Base-by-base conservation (phyloP, 1,284 basidiomycete genomes). In the Exobasidium rhododendri region DNA sequence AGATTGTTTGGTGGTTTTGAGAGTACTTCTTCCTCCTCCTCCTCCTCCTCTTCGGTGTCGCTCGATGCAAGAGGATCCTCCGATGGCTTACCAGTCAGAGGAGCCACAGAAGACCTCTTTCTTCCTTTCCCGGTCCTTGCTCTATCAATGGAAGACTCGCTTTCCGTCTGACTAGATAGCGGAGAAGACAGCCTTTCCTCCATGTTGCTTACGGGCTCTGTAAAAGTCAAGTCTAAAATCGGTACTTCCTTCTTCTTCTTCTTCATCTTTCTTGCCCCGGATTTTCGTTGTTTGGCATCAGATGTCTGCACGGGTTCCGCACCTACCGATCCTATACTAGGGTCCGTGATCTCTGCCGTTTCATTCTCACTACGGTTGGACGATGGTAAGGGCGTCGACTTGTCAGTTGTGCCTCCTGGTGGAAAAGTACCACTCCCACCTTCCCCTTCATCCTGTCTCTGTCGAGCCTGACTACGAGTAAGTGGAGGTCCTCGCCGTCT, bases 401-500 rank as follows among this genome's bases (percentile, higher is more conserved):
- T 47, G 22, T 26, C 24, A 5, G 24, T 26, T 26, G 14, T 13
- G 20, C 13, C 47, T 20, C 46, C 24, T 26, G 46, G 6, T 10
- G 7, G 7, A 10, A 10, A 7, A 26, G 11, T 7, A 7, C 46
- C 20, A 28, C 20, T 50, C 7, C 35, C 10, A 7, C 17, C 35
- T 17, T 40, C 35, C 17, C 7, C 35, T 20, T 50, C 47, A 7
- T 50, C 22, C 4, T 6, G 29, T 6, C 14, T 14, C 6, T 22
- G 31, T 4, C 13, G 11, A 22, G 29, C 13, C 17, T 29, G 20
- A 4, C 52, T 35, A 32, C 52, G n/a, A n/a, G 52, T 55, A 26
- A 55, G 3, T 6, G 52, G 52, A 55, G 52, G 52, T 13, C n/a
- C 14, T 26, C 13, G 4, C 17, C 52, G 4, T 17, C 52, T 55